phyloP scores from a whole-genome alignment of 768 basidiomycete genomes.

The Phylloporus arenicola region DNA sequence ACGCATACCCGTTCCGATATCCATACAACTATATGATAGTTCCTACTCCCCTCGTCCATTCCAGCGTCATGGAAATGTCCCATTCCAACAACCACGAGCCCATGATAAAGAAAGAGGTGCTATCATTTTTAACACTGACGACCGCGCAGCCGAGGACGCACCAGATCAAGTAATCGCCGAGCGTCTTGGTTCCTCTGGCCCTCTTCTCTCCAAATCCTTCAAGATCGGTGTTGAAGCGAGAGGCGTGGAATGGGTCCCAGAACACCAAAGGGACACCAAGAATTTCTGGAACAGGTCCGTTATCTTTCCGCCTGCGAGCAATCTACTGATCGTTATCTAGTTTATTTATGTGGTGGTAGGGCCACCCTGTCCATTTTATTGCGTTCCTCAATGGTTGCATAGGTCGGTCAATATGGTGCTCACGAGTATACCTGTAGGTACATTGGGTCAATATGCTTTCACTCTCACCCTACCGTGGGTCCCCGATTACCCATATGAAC shows the following conservation, averaged over 20 bases:
- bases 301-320: not conserved
- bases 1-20: not conserved
- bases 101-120: slow-evolving; percentile 21
- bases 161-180: slow-evolving; percentile 26
- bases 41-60: not conserved
- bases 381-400: slow-evolving; percentile 1
- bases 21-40: not conserved
- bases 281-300: slow-evolving; percentile 43
- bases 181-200: slow-evolving; percentile 29
- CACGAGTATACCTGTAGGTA: slow-evolving; percentile 47
- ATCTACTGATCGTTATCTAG: slow-evolving; percentile 18
- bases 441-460: slow-evolving; percentile 43
- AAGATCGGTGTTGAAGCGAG: slow-evolving; percentile 47
- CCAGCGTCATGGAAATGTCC: slow-evolving; percentile 3
- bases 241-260: slow-evolving; percentile 51
- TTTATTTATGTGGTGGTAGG: slow-evolving; percentile 44
- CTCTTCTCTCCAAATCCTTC: slow-evolving; percentile 36
- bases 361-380: not conserved
- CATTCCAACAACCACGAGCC: not conserved
- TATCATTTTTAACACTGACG: not conserved
- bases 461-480: slow-evolving; percentile 44
- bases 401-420: slow-evolving; percentile 47
- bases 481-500: not conserved
- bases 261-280: slow-evolving; percentile 41
- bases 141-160: slow-evolving; percentile 18